These are phyloP conservation scores for Nymphaea colorata DNA, from an alignment of 164 flowering plant genomes.

Conservation along the genomic window DNA sequence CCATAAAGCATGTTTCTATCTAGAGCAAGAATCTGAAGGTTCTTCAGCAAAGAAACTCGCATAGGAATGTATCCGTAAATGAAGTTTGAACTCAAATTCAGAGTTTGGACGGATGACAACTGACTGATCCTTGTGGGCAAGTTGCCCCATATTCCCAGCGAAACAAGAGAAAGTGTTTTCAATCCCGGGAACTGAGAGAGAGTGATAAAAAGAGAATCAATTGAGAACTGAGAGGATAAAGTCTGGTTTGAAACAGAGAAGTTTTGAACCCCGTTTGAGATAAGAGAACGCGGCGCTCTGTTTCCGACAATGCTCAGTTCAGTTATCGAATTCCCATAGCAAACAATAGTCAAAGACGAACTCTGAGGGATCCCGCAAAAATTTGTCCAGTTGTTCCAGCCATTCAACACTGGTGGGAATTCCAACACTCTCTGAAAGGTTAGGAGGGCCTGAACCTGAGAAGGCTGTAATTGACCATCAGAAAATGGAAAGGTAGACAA, in stretches of 20 bases:
- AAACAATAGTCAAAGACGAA: slow-evolving; percentile 39
- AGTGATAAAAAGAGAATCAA: slow-evolving; percentile 56
- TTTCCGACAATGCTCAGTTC: slow-evolving; percentile 46
- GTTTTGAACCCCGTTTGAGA: slow-evolving; percentile 6
- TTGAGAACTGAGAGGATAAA: slow-evolving; percentile 41
- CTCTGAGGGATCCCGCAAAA: slow-evolving; percentile 56
- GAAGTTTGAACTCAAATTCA: slow-evolving; percentile 71
- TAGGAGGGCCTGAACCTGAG: slow-evolving; percentile 35
- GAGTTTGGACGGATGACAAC: slow-evolving; percentile 36
- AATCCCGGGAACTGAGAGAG: slow-evolving; percentile 59
- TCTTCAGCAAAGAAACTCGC: slow-evolving; percentile 21
- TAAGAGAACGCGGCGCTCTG: slow-evolving; percentile 27
- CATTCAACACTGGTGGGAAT: slow-evolving; percentile 42
- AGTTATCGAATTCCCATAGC: slow-evolving; percentile 42
- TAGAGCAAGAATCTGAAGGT: slow-evolving; percentile 39
- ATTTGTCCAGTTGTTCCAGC: slow-evolving; percentile 64
- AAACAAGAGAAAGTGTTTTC: slow-evolving; percentile 48
- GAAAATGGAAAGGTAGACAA: slow-evolving; percentile 19
- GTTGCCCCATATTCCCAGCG: slow-evolving; percentile 79
- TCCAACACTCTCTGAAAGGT: slow-evolving; percentile 50
- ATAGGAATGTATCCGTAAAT: slow-evolving; percentile 48
- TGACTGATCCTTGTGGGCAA: slow-evolving; percentile 47
- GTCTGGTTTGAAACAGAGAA: slow-evolving; percentile 17
- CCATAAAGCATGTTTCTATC: slow-evolving; percentile 63
- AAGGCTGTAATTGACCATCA: slow-evolving; percentile 26